A percentile compares a stretch with the other conserved stretches of the same genome.
phyloP scores from a whole-genome alignment of 2,329 filamentous ascomycete species.

The Mariannaea elegans region DNA sequence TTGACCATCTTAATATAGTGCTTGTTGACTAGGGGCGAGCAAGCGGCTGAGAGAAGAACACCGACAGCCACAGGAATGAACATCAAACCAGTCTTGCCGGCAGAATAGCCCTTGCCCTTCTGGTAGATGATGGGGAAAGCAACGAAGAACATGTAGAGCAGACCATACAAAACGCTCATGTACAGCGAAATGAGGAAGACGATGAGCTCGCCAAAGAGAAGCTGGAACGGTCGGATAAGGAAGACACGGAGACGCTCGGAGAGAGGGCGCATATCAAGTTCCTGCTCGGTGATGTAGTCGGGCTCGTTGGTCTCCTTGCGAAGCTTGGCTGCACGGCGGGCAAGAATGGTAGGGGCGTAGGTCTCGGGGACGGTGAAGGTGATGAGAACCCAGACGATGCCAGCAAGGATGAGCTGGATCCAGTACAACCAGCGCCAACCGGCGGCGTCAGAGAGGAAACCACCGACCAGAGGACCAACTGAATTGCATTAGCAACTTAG shows the following conservation, averaged over 20 bases:
- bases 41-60: constrained; percentile 72
- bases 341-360: constrained; percentile 82
- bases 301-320: constrained; percentile 73
- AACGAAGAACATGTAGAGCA: constrained; percentile 82
- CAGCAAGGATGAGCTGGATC: constrained; percentile 82
- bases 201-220: constrained; percentile 85
- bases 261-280: constrained; percentile 77
- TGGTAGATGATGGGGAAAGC: constrained; percentile 78
- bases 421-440: constrained; percentile 90
- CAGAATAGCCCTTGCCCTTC: constrained; percentile 79
- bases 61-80: constrained; percentile 86
- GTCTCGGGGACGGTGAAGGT: constrained; percentile 92
- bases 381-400: constrained; percentile 76
- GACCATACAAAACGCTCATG: constrained; percentile 82
- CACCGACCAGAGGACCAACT: constrained; percentile 79
- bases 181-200: constrained; percentile 85
- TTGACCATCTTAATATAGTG: constrained; percentile 75
- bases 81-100: constrained; percentile 81
- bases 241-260: constrained; percentile 76
- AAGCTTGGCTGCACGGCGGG: constrained; percentile 74
- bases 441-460: constrained; percentile 73
- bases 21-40: constrained; percentile 78
- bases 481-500: constrained; percentile 14
- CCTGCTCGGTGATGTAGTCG: constrained; percentile 80
- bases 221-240: constrained; percentile 83